Base-by-base conservation (phyloP, 2,329 filamentous ascomycete species). In the Cladobotryum mycophilum region DNA sequence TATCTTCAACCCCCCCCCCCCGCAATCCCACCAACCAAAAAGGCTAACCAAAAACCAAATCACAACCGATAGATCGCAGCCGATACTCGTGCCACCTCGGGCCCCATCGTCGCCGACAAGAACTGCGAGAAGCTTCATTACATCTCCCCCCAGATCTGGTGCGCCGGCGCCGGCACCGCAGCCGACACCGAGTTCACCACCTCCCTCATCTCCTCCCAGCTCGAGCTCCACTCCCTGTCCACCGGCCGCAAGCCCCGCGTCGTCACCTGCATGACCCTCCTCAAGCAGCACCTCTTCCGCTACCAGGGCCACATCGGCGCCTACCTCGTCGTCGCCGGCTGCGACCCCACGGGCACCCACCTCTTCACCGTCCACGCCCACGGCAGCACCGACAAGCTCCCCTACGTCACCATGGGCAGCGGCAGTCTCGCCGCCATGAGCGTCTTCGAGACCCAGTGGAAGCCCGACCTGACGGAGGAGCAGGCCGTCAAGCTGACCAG, bases 61-160 rank as follows among this genome's bases (percentile, higher is more conserved):
- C 20, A 20, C 25, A 14, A 25, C 36, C n/a, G 20, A n/a, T n/a
- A 91, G 87, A 97, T 99, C 72, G 93, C 93, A 57, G 93, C 93
- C 75, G 93, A 99, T 75, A 99, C 93, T 59, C 84, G 93, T 81
- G 93, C 93, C 57, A 99, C 93, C 43, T 95, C 88, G 58, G 93
- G 93, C 35, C 91, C 93, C 60, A 99, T 99, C 73, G 93, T 99
- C 62, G 95, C 95, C 72, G 93, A 99, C 82, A 99, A 99, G 89
- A 99, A 99, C 81, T 97, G 93, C 78, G 92, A 99, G 76, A 99
- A 99, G 78, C 85, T 99, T 58, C 93, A 99, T 77, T 99, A 95
- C 79, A 99, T 99, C 70, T 81, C 93, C 41, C 92, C 93, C 53
- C 90, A 96, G 72, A 99, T 99, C 73, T 99, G 93, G 93, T 99